Evolutionary conservation across 148 eudicot species (phyloP).

Genomic region (Gaultheria prostrata): DNA sequence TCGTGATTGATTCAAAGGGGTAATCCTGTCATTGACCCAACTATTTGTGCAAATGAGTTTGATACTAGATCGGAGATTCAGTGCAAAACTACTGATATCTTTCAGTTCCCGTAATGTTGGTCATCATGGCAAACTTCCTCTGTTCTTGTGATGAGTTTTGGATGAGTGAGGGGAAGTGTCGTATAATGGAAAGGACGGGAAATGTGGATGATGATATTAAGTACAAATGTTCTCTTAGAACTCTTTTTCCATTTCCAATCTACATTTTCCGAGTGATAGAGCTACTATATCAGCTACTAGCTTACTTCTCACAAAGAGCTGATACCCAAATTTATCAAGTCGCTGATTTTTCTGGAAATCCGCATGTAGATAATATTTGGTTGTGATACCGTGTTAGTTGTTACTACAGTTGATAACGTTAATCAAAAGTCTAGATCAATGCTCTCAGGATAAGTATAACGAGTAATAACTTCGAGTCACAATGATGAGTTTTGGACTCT

Average conservation of each 20-base stretch:
- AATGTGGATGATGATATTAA: neutral
- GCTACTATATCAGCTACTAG: no score
- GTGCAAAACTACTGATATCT: neutral
- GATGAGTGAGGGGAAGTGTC: neutral
- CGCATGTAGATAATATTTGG: neutral
- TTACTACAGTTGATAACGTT: neutral
- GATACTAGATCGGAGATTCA: neutral
- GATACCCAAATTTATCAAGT: neutral
- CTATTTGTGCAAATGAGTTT: neutral
- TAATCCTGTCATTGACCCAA: neutral
- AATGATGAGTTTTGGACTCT: neutral
- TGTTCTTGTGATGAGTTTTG: neutral
- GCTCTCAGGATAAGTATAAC: neutral
- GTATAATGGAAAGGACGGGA: neutral
- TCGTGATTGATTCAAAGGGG: neutral
- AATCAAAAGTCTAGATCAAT: neutral
- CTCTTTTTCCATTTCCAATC: neutral
- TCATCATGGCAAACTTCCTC: neutral
- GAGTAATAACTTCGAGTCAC: neutral
- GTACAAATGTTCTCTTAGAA: neutral
- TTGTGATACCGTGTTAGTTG: neutral
- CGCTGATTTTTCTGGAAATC: neutral
- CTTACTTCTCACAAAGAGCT: no score
- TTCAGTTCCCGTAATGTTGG: neutral
- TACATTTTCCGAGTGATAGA: neutral